A percentile compares a stretch with the other conserved stretches of the same genome.
Conservation (phyloP, 2,329 filamentous ascomycete genomes). For the Microcyclospora pomicola region DNA sequence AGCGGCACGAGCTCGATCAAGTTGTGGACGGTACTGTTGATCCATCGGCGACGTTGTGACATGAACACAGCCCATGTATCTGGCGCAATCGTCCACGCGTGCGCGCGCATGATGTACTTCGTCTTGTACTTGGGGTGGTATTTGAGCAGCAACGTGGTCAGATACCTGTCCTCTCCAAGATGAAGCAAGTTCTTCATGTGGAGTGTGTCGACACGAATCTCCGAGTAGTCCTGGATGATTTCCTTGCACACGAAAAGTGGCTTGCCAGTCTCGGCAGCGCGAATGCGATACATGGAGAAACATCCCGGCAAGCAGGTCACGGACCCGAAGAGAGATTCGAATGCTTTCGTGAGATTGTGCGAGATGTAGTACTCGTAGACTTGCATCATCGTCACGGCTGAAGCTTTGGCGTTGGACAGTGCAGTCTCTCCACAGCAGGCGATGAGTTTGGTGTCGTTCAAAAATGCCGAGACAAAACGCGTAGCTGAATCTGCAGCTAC, state of each 20-base stretch:
- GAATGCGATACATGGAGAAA: constrained; percentile 98
- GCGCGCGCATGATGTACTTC: constrained; percentile 83
- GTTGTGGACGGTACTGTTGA: constrained; percentile 98
- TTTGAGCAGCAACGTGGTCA: constrained; percentile 89
- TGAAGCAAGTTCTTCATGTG: constrained; percentile 98
- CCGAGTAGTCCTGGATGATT: constrained; percentile 72
- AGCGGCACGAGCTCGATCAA: constrained; percentile 88
- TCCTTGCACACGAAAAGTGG: constrained; percentile 92
- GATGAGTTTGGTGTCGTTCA: constrained; percentile 86
- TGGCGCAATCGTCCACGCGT: constrained; percentile 94
- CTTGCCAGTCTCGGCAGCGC: constrained; percentile 85
- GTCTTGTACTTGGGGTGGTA: constrained; percentile 92
- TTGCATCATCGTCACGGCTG: constrained; percentile 96
- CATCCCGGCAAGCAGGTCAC: constrained; percentile 97
- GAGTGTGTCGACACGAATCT: constrained; percentile 90
- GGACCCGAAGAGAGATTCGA: constrained; percentile 91
- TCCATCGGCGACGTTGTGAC: constrained; percentile 97
- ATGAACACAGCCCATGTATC: constrained; percentile 91
- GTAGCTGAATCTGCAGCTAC: constrained; percentile 81
- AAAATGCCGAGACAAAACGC: constrained; percentile 80
- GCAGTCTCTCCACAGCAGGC: constrained; percentile 90
- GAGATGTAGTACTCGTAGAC: constrained; percentile 99
- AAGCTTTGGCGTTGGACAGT: constrained; percentile 81
- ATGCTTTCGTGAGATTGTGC: constrained; percentile 91
- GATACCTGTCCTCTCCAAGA: constrained; percentile 90